Percentiles rank a stretch among this genome's conserved stretches.
These are phyloP conservation scores for Chlorella vulgaris DNA, from an alignment of 139 green algal genomes.

Conservation along the genomic window DNA sequence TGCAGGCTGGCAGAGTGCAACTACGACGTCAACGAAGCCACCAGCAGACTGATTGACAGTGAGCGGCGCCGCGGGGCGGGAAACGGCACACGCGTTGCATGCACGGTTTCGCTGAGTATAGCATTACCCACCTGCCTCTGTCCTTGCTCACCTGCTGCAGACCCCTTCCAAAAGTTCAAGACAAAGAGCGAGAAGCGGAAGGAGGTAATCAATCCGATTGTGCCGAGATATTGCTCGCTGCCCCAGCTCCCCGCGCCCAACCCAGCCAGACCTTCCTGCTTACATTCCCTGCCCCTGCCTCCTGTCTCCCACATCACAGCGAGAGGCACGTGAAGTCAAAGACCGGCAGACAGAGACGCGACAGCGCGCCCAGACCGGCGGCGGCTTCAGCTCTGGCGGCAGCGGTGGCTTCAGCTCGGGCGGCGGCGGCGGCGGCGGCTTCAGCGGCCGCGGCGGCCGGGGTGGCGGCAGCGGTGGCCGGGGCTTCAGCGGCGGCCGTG, in stretches of 20 bases:
- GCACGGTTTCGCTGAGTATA: not conserved
- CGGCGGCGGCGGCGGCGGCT: constrained; percentile 7
- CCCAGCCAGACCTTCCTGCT: not conserved
- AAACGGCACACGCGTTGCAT: not conserved
- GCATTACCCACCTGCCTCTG: too few relatives aligned
- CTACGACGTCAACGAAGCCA: constrained; percentile 63
- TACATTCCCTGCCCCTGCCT: not conserved
- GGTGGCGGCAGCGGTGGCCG: not conserved
- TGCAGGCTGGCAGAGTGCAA: constrained; percentile 56
- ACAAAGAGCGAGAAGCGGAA: constrained; percentile 48
- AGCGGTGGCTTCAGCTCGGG: not conserved
- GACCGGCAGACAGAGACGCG: constrained; percentile 2
- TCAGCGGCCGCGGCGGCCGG: constrained; percentile 20
- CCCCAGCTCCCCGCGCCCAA: too few relatives aligned
- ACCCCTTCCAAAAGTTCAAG: constrained; percentile 51
- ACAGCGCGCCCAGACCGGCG: constrained; percentile 17
- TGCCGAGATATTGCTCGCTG: too few relatives aligned
- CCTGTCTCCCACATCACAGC: not conserved
- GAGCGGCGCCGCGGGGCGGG: not conserved
- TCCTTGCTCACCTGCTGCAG: constrained; percentile 36
- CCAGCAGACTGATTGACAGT: constrained; percentile 60
- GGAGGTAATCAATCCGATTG: too few relatives aligned
- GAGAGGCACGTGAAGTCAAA: not conserved
- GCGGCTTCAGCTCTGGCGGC: constrained; percentile 9
- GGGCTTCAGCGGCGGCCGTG: constrained; percentile 11